phyloP scores from a whole-genome alignment of 164 flowering plant genomes.

The Vitis amurensis region DNA sequence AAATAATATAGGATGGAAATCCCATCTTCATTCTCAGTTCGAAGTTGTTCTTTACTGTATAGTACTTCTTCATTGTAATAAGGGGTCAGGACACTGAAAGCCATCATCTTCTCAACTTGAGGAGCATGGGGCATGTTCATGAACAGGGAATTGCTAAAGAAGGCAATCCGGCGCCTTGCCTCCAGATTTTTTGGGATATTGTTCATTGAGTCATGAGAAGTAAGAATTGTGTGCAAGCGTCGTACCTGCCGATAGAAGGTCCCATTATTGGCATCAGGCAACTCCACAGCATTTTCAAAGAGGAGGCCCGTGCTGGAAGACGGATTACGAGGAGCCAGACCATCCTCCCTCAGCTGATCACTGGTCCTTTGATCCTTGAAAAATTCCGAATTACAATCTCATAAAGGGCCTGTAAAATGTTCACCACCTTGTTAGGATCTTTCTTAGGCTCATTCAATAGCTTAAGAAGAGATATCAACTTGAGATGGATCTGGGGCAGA shows the following conservation, averaged over 20 bases:
- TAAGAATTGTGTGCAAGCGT: constrained; percentile 60
- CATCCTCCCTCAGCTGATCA: constrained; percentile 53
- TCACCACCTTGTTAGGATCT: constrained; percentile 49
- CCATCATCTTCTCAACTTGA: constrained; percentile 72
- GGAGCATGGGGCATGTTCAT: constrained; percentile 84
- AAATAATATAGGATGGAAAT: constrained; percentile 59
- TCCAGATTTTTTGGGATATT: constrained; percentile 60
- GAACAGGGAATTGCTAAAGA: constrained; percentile 67
- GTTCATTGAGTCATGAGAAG: constrained; percentile 61
- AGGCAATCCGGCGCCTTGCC: constrained; percentile 69
- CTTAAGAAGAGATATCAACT: constrained; percentile 41
- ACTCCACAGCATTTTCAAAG: constrained; percentile 50
- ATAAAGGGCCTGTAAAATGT: constrained; percentile 59
- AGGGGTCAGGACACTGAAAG: constrained; percentile 73
- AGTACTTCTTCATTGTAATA: constrained; percentile 66
- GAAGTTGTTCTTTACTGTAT: constrained; percentile 55
- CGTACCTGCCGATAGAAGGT: constrained; percentile 55
- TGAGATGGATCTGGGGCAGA: constrained; percentile 43
- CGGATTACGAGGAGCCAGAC: constrained; percentile 44
- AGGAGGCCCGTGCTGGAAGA: constrained; percentile 37
- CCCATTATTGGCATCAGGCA: constrained; percentile 46
- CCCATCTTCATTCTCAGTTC: constrained; percentile 67
- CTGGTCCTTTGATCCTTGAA: constrained; percentile 36
- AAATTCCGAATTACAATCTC: constrained; percentile 59
- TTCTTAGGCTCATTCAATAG: constrained; percentile 41